A percentile compares a stretch with the other conserved stretches of the same genome.
These are phyloP conservation scores for Aspergillus aculeatinus DNA, from an alignment of 2,329 filamentous ascomycete genomes.

Conservation along the genomic window DNA sequence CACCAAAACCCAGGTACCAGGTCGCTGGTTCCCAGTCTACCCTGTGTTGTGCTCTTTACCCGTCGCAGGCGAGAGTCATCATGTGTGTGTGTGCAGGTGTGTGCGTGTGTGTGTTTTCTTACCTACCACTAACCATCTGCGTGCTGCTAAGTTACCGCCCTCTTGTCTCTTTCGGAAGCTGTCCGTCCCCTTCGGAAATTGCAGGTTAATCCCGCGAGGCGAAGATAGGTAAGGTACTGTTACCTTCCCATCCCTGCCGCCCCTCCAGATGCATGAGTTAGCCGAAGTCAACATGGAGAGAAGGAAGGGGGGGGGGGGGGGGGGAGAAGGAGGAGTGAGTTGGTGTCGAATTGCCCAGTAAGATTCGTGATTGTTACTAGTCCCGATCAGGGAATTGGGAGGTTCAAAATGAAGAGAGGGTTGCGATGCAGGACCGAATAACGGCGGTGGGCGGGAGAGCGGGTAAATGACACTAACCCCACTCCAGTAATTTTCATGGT, in stretches of 20 bases:
- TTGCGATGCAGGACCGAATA: not conserved
- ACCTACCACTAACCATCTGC: not conserved
- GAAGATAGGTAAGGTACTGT: no score
- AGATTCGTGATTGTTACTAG: not conserved
- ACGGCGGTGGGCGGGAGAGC: not conserved
- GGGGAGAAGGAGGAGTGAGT: not conserved
- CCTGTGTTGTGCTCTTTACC: not conserved
- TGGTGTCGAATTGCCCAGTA: not conserved
- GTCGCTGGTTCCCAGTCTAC: constrained; percentile 16
- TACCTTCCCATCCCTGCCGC: no score
- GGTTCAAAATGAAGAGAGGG: not conserved
- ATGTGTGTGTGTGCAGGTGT: constrained; percentile 13
- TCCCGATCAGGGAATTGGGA: not conserved
- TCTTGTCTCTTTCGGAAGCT: not conserved
- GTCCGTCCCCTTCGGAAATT: not conserved
- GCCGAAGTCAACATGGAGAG: not conserved
- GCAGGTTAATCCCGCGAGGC: no score
- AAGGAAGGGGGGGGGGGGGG: no score
- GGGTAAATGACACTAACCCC: not conserved
- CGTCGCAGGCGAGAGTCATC: constrained; percentile 10
- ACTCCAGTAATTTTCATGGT: not conserved
- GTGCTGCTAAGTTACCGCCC: not conserved
- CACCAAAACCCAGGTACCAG: constrained; percentile 18
- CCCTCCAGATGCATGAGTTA: not conserved
- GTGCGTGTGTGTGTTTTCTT: no score